These are phyloP conservation scores for Pulveroboletus sp. DNA, from an alignment of 768 basidiomycete genomes.

Conservation along the genomic window DNA sequence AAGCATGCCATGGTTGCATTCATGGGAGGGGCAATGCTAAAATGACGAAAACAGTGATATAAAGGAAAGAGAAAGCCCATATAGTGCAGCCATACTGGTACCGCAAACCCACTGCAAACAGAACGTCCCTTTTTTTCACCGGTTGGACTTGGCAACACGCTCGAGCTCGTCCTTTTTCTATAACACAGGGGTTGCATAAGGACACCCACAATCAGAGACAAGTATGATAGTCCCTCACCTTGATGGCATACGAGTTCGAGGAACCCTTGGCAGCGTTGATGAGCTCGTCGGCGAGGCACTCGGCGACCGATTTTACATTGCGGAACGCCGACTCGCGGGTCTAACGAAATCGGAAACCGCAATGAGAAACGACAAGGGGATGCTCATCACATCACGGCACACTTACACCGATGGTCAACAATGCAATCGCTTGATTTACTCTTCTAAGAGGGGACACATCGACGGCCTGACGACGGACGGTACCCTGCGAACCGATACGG, in stretches of 20 bases:
- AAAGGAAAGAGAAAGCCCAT: constrained; percentile 16
- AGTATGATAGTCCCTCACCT: constrained; percentile 47
- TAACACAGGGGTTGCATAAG: not conserved
- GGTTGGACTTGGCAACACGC: constrained; percentile 99
- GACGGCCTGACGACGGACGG: constrained; percentile 98
- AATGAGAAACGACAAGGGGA: not conserved
- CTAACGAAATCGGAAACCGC: constrained; percentile 36
- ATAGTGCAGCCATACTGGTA: constrained; percentile 23
- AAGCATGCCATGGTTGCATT: constrained; percentile 27
- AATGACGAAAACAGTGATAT: constrained; percentile 2
- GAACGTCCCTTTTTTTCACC: constrained; percentile 57
- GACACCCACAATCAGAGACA: not conserved
- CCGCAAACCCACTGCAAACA: constrained; percentile 6
- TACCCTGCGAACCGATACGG: constrained; percentile 99
- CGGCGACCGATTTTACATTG: constrained; percentile 98
- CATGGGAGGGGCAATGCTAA: constrained; percentile 20
- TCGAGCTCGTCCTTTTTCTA: constrained; percentile 99
- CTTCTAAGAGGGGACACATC: constrained; percentile 98
- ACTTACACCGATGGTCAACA: constrained; percentile 94
- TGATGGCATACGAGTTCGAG: constrained; percentile 99
- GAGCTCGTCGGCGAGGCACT: constrained; percentile 98
- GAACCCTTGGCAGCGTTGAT: constrained; percentile 99
- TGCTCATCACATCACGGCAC: not conserved
- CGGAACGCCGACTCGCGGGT: constrained; percentile 99
- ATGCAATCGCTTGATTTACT: constrained; percentile 95